Evolutionary conservation across 2,329 filamentous ascomycete species (phyloP).

Genomic region (Didymella keratinophila): DNA sequence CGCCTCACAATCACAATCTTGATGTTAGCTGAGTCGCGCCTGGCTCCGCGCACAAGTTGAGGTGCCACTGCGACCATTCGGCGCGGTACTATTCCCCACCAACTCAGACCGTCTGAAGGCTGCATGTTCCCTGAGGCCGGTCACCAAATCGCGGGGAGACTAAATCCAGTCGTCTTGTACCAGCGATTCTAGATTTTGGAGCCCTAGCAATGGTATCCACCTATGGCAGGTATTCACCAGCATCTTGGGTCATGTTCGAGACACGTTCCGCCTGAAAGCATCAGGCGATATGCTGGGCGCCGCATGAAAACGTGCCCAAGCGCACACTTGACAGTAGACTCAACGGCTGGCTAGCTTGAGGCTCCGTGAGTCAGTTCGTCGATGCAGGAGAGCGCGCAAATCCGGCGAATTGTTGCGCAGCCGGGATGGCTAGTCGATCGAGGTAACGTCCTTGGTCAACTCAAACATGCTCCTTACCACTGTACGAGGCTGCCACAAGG

Average conservation of each 20-base stretch:
- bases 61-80: not conserved
- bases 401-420: not conserved
- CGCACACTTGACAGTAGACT: not conserved
- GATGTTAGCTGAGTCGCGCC: not conserved
- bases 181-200: not conserved
- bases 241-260: not conserved
- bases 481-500: not conserved
- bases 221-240: too few species aligned
- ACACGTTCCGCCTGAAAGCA: slow-evolving; percentile 11
- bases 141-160: not conserved
- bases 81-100: not conserved
- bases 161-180: not conserved
- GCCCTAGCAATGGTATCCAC: not conserved
- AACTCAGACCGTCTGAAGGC: not conserved
- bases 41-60: not conserved
- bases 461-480: not conserved
- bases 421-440: slow-evolving; percentile 1
- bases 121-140: not conserved
- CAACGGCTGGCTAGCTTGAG: not conserved
- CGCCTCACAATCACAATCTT: not conserved
- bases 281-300: not conserved
- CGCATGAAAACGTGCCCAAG: slow-evolving; percentile 5
- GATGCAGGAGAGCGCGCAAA: not conserved
- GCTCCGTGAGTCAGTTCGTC: not conserved
- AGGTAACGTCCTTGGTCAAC: not conserved